phyloP scores from a whole-genome alignment of 2,329 filamentous ascomycete genomes.

The Scytalidium sp. region DNA sequence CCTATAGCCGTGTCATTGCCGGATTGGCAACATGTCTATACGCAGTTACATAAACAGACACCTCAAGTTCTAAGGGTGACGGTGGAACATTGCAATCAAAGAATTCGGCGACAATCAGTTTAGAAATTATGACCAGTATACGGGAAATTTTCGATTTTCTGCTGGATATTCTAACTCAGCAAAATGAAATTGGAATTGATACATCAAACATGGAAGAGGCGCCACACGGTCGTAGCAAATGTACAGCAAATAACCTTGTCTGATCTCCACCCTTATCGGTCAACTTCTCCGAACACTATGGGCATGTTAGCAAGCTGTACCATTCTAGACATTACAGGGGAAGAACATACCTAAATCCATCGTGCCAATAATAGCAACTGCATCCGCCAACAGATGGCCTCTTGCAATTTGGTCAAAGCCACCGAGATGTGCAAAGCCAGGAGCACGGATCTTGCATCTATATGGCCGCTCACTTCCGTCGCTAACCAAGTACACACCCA shows the following conservation, averaged over 20 bases:
- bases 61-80: too few species aligned
- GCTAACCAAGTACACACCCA: slow-evolving; percentile 95
- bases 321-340: slow-evolving; percentile 5
- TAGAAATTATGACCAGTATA: neutral
- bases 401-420: slow-evolving; percentile 92
- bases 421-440: slow-evolving; percentile 90
- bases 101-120: neutral
- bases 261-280: slow-evolving; percentile 36
- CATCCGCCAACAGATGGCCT: slow-evolving; percentile 92
- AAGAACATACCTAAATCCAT: slow-evolving; percentile 74
- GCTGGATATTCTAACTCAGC: slow-evolving; percentile 22
- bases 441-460: slow-evolving; percentile 94
- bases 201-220: slow-evolving; percentile 15
- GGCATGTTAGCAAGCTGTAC: slow-evolving; percentile 15
- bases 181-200: slow-evolving; percentile 5
- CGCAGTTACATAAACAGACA: neutral
- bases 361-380: slow-evolving; percentile 89
- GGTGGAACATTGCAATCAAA: too few species aligned
- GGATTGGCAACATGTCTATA: neutral
- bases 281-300: slow-evolving; percentile 42
- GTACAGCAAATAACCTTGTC: slow-evolving; percentile 5
- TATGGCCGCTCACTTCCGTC: slow-evolving; percentile 96
- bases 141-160: neutral
- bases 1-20: neutral
- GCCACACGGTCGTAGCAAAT: slow-evolving; percentile 1